Percentiles rank a stretch among this genome's conserved stretches.
phyloP scores from a whole-genome alignment of 306 rosid species.

The Castanea sativa region DNA sequence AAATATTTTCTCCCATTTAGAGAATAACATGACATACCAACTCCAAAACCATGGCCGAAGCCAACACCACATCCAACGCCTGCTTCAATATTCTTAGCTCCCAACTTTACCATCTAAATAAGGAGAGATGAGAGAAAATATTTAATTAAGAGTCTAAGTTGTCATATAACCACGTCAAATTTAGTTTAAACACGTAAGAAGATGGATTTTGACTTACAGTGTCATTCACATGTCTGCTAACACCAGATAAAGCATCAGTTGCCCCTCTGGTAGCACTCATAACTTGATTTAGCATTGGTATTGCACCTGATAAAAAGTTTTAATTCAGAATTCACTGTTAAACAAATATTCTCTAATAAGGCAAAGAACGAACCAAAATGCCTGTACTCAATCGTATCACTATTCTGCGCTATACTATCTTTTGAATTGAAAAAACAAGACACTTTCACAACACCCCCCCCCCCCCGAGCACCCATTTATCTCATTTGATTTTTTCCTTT shows the following conservation, averaged over 20 bases:
- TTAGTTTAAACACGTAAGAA: neutral
- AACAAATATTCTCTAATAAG: conserved; percentile 3
- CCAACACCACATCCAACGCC: conserved; percentile 98
- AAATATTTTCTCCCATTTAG: neutral
- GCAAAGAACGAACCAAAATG: neutral
- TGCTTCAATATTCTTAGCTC: conserved; percentile 78
- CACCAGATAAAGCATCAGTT: conserved; percentile 89
- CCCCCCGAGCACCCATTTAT: neutral
- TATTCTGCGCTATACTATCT: too few species aligned
- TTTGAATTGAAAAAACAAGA: neutral
- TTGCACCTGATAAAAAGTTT: conserved; percentile 57
- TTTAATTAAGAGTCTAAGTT: neutral
- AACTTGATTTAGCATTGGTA: conserved; percentile 81
- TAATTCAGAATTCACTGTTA: neutral
- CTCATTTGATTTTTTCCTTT: too few species aligned
- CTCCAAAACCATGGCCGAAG: conserved; percentile 96
- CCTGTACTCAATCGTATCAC: neutral
- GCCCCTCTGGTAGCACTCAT: conserved; percentile 98
- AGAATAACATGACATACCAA: conserved; percentile 53
- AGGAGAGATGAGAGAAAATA: conserved; percentile 7
- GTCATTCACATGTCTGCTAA: conserved; percentile 67
- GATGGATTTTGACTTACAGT: conserved; percentile 50
- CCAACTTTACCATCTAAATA: conserved; percentile 74
- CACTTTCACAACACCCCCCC: neutral
- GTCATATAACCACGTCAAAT: neutral